Evolutionary conservation across 2,329 filamentous ascomycete species (phyloP), one percentile per base, ranked within the genome.

Genomic region (Ophiostoma piceae): DNA sequence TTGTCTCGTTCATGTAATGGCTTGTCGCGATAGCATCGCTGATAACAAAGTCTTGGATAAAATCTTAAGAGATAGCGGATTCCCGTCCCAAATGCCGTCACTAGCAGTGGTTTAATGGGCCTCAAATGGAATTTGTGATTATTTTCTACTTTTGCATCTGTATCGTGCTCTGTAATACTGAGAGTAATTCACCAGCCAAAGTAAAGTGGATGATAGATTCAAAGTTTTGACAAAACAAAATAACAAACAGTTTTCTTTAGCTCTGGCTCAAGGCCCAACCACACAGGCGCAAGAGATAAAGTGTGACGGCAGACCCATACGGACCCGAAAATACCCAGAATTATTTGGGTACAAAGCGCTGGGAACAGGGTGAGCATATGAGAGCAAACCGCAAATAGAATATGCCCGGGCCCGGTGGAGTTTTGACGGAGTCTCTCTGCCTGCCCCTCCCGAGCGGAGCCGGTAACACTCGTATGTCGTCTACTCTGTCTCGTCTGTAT

Each of bases 251-350:
- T 57, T 57, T 35, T 35, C 5, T 35, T 8, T 26, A 8, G 26
- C 51, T 47, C 43, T 47, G 7, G 16, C 43, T 47, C 16, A 19
- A 19, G 43, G 16, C 7, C 43, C 14, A 19, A 47, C 43, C 43
- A 47, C 8, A 57, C 51, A 57, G 51, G 26, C 22, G 16, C 51
- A 26, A 22, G 3, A 22, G 64, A 66, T 39, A 43, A 26, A 66
- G 64, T 39, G 60, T 64, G 60, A 64, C 32, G 29, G 29, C 26
- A 32, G 60, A 64, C 60, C 60, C 51, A 57, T 57, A 57, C 51
- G 51, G 51, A 26, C 51, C 51, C 51, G 51, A 26, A 57, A 57
- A 57, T 57, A 57, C 11, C n/a, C 51, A 57, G 22, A 8, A n/a
- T 47, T 19, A 47, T 19, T n/a, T 47, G 43, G 43, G 43, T 7